Base-by-base conservation (phyloP, 192 early-diverging fungal species). In the Jimgerdemannia flammicorona region DNA sequence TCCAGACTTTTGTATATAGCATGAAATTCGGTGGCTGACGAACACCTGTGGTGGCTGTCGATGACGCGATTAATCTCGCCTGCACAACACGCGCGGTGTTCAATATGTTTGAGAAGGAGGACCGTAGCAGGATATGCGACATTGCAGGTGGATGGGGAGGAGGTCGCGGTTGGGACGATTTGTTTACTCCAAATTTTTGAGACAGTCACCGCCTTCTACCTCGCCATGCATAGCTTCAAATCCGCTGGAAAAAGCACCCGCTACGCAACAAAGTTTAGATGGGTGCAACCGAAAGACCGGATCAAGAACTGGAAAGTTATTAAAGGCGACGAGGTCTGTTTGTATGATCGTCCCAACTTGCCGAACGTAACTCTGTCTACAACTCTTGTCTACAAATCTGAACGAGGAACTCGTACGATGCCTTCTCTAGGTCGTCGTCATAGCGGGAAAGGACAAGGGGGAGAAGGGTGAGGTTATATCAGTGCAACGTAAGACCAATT, bases 401-500 rank as follows among this genome's bases (percentile, higher is more conserved):
- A 59, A 59, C 49, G 29, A 29, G 64, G 64, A 19, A 65, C 64
- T 65, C 14, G 64, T 18, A 19, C 19, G 67, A 68, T 68, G 19
- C 40, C 40, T 8, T 20, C 8, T 18, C 64, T 20, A 83, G 81
- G 81, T 83, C 39, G 81, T 72, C 6, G 79, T 83, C 66, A 79
- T 83, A 72, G 81, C 81, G 19, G 81, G 81, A 40, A 79, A 77
- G 44, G 81, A 83, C 64, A 83, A 83, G 70, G 81, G 77, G 44
- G 77, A 75, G 64, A 79, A 79, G 74, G 81, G 78, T 19, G 81
- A 83, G 65, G 75, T 83, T n/a, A 83, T 77, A 63, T 71, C 68
- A 63, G 81, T 83, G 11, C 66, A 77, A 20, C 59, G 78, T 42
- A 54, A 74, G 44, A 77, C 72, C 39, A 83, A 83, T 41, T 73